A percentile compares a stretch with the other conserved stretches of the same genome.
phyloP scores from a whole-genome alignment of 495 filamentous ascomycete genomes.

The Aspergillus funiculosus region DNA sequence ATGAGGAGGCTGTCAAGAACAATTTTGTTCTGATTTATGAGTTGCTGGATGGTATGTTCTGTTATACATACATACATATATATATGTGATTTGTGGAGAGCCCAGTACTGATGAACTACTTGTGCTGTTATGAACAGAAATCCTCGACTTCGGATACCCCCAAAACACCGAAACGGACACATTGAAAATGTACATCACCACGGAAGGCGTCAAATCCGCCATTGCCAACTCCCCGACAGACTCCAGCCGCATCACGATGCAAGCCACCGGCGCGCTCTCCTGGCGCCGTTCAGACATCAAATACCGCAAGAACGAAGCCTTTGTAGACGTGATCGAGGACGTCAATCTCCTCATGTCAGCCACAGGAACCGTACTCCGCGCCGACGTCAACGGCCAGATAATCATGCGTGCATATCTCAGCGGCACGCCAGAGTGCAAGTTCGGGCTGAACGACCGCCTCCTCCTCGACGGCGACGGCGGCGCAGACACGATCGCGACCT shows the following conservation, averaged over 20 bases:
- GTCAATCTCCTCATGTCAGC: constrained; percentile 99
- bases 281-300: constrained; percentile 97
- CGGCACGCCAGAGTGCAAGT: constrained; percentile 98
- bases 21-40: constrained; percentile 99
- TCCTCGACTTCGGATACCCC: constrained; percentile 98
- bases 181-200: constrained; percentile 99
- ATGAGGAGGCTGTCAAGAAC: constrained; percentile 99
- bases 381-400: constrained; percentile 96
- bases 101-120: background rate
- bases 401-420: constrained; percentile 98
- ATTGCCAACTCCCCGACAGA: constrained; percentile 64
- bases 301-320: constrained; percentile 99
- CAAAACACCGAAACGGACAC: constrained; percentile 99
- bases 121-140: constrained; percentile 54
- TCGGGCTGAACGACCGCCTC: constrained; percentile 94
- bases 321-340: constrained; percentile 98
- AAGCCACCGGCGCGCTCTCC: constrained; percentile 93
- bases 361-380: constrained; percentile 87
- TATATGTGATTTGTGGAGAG: background rate
- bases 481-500: constrained; percentile 55
- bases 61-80: background rate
- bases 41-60: constrained; percentile 75
- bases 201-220: constrained; percentile 96
- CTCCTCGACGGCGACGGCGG: constrained; percentile 59
- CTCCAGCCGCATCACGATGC: constrained; percentile 96